These are phyloP conservation scores for Dissophora ornata DNA, from an alignment of 192 early-diverging fungal species.

Conservation along the genomic window DNA sequence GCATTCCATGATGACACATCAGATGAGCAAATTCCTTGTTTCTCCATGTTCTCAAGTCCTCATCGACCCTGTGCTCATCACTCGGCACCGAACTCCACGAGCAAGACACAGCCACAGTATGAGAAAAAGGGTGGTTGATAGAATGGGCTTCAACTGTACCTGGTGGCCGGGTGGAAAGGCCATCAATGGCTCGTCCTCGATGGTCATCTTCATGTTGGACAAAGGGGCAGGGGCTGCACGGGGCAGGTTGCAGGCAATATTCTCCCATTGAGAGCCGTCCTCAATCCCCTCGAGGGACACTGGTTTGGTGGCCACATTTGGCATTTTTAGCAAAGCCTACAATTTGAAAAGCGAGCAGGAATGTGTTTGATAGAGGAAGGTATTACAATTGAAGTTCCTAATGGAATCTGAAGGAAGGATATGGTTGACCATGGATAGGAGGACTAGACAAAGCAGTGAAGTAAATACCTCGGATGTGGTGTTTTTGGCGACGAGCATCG, in stretches of 20 bases:
- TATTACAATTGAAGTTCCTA: too few species aligned
- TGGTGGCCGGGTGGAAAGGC: constrained; percentile 29
- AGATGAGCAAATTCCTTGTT: constrained; percentile 11
- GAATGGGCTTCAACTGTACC: constrained; percentile 8
- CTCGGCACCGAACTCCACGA: background rate
- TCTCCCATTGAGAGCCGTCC: background rate
- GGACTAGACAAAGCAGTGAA: background rate
- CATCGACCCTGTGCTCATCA: constrained; percentile 1
- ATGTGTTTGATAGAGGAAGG: too few species aligned
- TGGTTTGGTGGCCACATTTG: constrained; percentile 46
- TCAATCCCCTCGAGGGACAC: constrained; percentile 1
- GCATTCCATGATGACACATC: background rate
- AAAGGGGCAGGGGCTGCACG: background rate
- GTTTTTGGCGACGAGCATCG: constrained; percentile 29
- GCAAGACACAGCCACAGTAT: constrained; percentile 1
- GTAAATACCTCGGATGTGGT: constrained; percentile 43
- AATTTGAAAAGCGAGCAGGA: background rate
- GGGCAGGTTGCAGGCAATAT: constrained; percentile 19
- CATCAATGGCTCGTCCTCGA: constrained; percentile 4
- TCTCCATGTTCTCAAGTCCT: background rate
- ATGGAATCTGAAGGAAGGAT: too few species aligned
- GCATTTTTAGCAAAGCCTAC: constrained; percentile 42
- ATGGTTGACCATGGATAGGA: too few species aligned
- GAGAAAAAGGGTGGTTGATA: background rate
- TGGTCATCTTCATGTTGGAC: constrained; percentile 21